Evolutionary conservation across 768 basidiomycete genomes (phyloP), one percentile per base, ranked within the genome.

Genomic region (Trametopsis cervina): DNA sequence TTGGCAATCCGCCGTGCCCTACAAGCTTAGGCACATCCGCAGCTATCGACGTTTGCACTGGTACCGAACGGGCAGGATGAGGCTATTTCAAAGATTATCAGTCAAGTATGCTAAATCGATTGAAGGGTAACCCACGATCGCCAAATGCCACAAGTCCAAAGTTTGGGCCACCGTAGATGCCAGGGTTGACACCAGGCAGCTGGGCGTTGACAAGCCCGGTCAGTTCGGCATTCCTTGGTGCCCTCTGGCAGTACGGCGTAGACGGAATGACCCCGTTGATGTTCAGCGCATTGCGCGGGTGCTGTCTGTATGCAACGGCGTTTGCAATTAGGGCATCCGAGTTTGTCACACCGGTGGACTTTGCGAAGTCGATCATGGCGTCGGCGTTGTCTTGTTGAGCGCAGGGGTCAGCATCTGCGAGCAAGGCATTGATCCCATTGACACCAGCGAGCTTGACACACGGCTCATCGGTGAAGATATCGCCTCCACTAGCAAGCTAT

Each of bases 241-340:
- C 69, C 50, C 66, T 73, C 60, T 73, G 73, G 62, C 78, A 81
- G 63, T 76, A 80, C 13, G 71, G 66, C n/a, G 69, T 73, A 11
- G 72, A 71, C 2, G 73, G 74, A 35, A 68, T 55, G 26, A 72
- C 59, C 15, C 71, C 73, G 25, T 66, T 61, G 36, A 75, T 63
- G 40, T 69, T 57, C n/a, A 73, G 60, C 0, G 72, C 67, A 47
- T 72, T 69, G 35, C 74, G 66, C 2, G 74, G 60, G 50, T 75
- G 68, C 42, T 62, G 50, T n/a, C 70, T 64, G 56, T 73, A 76
- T 18, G 60, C 57, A 27, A 74, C 52, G 6, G 74, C 75, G 29
- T 69, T 65, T 18, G 66, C 61, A 50, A 75, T 71, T 51, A 76
- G 60, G 4, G 62, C 67, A 4, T 64, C 61, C 42, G 49, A 51